Evolutionary conservation across 2,329 filamentous ascomycete species (phyloP), one percentile per base, ranked within the genome.

Genomic region (Monosporascus cannonballus): DNA sequence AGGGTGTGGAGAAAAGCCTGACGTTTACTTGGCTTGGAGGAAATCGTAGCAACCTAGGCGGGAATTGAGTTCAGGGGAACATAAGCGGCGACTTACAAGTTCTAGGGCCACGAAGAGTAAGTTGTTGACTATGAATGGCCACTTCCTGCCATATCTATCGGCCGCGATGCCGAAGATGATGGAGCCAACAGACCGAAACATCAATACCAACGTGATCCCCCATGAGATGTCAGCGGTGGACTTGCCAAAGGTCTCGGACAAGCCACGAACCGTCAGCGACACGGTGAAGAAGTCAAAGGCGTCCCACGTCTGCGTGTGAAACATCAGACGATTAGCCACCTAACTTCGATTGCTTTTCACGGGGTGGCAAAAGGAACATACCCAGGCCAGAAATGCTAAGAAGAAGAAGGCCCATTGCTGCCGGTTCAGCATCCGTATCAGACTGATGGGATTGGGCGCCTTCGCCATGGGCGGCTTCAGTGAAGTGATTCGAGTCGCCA

Each of bases 91-190:
- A 67, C 74, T 70, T 63, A 85, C 86, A 62, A 91, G 75, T 67
- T 92, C 87, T 9, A 92, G 75, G 6, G 84, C 67, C 38, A 89
- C 85, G 54, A 92, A 83, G 20, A 92, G 74, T 22, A 89, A 55
- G 69, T 90, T 88, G 70, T 91, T 91, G 54, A 87, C 64, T 15
- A 91, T 77, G 72, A 91, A 90, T 1, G 87, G 87, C 85, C 87
- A 89, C 64, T 81, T 83, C 47, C 80, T 71, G 4, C 80, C 80
- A 57, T 80, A 84, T 37, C 78, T 73, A 67, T 84, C 80, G 20
- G 75, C 70, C 0, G 76, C 76, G 25, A 81, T 71, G 56, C 80
- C 80, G 51, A 83, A 83, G 9, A 74, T 20, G 44, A 81, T 67
- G 4, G 79, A 76, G 0, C 80, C 80, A 11, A 81, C 69, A 5